Evolutionary conservation across 805 yeast genomes (phyloP), one percentile per base, ranked within the genome.

Genomic region (Myxozyma nipponensis): DNA sequence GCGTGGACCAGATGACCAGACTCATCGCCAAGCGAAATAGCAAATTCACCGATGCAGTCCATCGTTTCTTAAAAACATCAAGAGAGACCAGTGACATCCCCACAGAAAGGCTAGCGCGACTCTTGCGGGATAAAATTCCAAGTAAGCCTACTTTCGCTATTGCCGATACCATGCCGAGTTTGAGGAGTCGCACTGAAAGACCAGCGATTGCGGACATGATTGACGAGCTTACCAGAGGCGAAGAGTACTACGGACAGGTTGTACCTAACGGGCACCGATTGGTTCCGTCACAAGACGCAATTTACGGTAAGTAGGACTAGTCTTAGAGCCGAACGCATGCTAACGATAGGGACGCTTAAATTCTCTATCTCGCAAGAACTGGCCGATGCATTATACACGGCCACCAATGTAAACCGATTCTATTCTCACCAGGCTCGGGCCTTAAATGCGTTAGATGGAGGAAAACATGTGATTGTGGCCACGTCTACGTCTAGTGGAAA

Each of bases 401-500:
- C 72, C 7, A 75, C 74, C 52, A 75, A 75, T 1, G 75, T 81
- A 7, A 72, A 75, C 0, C 63, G 70, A 4, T 76, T 91, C 32
- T 93, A 88, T 65, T 65, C 79, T 0, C 99, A 93, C 68, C 99
- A 93, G 65, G 79, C 85, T 1, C 76, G 78, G 44, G 97, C 96
- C 0, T 65, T 90, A 1, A 75, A 82, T 47, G 75, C 82, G 0
- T 66, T 67, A 2, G 47, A 78, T 42, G 59, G 68, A 0, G 80
- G 81, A 0, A 72, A 77, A 42, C 82, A 90, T 66, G 88, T 89
- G 3, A 86, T 93, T 39, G 82, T 90, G 2, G 83, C 95, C n/a
- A 93, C 98, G 0, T 81, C 97, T 0, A 93, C 99, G 0, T 88
- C 97, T 0, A 89, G 97, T 0, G 99, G 99, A 42, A 93, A 93